Percentiles rank a stretch among this genome's conserved stretches.
Conservation (phyloP, 768 basidiomycete genomes). For the Strobilomyces echinocephalus region DNA sequence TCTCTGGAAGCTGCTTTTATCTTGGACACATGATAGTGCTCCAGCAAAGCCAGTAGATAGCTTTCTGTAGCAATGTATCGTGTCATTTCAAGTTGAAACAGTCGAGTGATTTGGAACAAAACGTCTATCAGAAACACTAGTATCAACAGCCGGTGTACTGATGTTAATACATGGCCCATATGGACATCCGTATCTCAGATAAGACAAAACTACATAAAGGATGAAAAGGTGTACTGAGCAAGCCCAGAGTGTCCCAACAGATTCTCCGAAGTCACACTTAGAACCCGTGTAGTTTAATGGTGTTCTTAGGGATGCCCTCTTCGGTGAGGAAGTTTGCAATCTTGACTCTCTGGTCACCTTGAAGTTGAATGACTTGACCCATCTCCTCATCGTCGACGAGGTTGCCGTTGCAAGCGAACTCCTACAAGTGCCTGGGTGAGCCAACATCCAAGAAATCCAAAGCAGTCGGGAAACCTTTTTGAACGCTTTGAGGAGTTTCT, state of each 20-base stretch:
- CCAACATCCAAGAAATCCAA: neutral
- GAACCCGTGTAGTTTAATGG: constrained; percentile 88
- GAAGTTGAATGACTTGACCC: constrained; percentile 96
- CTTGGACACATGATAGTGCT: neutral
- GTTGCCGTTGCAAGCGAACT: constrained; percentile 98
- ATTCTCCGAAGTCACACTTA: constrained; percentile 33
- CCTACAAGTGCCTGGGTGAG: constrained; percentile 41
- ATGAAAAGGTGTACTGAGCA: constrained; percentile 11
- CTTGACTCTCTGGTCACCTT: constrained; percentile 94
- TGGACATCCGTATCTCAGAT: constrained; percentile 13
- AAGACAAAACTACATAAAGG: constrained; percentile 18
- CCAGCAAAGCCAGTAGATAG: neutral
- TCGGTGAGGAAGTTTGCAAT: constrained; percentile 84
- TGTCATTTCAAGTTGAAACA: constrained; percentile 1
- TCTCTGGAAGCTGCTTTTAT: constrained; percentile 9
- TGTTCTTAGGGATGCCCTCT: constrained; percentile 70
- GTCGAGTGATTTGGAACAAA: constrained; percentile 5
- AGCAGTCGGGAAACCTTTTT: constrained; percentile 70
- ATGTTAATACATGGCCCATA: constrained; percentile 26
- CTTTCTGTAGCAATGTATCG: neutral
- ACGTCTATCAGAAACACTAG: constrained; percentile 23
- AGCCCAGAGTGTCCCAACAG: constrained; percentile 1
- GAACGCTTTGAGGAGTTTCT: constrained; percentile 98
- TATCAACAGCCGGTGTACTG: constrained; percentile 22
- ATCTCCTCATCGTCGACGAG: constrained; percentile 93